phyloP scores from a whole-genome alignment of 768 basidiomycete genomes.

The Calvatia gigantea region DNA sequence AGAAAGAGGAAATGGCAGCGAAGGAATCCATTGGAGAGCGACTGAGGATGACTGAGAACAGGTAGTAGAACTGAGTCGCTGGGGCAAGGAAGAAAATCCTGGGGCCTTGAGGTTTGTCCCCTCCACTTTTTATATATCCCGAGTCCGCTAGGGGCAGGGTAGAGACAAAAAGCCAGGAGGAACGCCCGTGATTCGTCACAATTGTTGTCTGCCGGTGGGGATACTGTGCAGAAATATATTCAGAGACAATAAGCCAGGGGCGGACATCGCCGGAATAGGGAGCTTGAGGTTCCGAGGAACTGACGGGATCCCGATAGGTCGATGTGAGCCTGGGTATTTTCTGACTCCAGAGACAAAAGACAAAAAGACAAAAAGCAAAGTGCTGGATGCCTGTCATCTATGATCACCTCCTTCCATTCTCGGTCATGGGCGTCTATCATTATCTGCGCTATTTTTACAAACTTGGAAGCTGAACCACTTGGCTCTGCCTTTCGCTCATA shows the following conservation, averaged over 20 bases:
- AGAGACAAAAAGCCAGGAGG: slow-evolving; percentile 2
- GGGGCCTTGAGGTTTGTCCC: neutral
- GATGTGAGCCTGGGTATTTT: neutral
- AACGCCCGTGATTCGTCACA: neutral
- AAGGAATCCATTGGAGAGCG: slow-evolving; percentile 22
- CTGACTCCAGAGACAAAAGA: slow-evolving; percentile 6
- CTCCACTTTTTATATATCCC: neutral
- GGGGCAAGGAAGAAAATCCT: neutral
- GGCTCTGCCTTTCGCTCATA: too few relatives aligned
- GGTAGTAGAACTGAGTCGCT: neutral
- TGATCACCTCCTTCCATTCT: slow-evolving; percentile 4
- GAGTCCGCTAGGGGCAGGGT: neutral
- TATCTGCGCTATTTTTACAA: neutral
- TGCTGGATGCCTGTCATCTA: too few relatives aligned
- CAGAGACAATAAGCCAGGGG: slow-evolving; percentile 9
- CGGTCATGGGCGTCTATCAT: neutral
- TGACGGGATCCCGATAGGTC: neutral
- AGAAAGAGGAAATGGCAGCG: slow-evolving; percentile 14
- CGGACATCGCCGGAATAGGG: neutral
- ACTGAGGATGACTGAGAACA: neutral
- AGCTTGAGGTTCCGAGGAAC: neutral
- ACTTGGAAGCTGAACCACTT: neutral
- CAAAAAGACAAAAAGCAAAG: too few relatives aligned
- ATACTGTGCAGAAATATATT: neutral
- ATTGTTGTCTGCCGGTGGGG: slow-evolving; percentile 1